Evolutionary conservation across 768 basidiomycete genomes (phyloP).

Genomic region (Pisolithus albus): DNA sequence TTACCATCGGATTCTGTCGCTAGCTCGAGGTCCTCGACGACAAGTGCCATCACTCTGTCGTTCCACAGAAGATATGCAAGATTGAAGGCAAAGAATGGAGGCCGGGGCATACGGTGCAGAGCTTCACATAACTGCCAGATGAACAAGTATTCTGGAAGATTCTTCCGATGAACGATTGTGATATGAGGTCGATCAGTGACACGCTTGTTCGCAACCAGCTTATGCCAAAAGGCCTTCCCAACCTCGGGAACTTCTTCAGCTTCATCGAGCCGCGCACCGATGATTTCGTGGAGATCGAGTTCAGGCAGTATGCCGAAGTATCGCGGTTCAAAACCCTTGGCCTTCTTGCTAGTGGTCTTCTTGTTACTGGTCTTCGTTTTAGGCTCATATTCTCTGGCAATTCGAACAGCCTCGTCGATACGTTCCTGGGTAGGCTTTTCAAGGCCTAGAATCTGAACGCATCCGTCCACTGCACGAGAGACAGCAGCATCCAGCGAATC

Average conservation of each 20-base stretch:
- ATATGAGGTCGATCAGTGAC: conserved; percentile 68
- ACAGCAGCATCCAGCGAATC: conserved; percentile 52
- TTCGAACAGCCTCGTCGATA: conserved; percentile 41
- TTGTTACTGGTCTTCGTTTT: conserved; percentile 20
- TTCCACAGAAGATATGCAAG: conserved; percentile 69
- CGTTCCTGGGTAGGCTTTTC: conserved; percentile 46
- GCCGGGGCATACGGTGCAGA: conserved; percentile 15
- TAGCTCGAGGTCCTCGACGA: conserved; percentile 53
- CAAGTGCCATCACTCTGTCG: conserved; percentile 71
- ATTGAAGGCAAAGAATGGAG: conserved; percentile 54
- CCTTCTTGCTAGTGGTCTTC: conserved; percentile 27
- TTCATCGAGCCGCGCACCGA: conserved; percentile 37
- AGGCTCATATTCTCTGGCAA: conserved; percentile 36
- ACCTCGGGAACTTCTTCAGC: conserved; percentile 25
- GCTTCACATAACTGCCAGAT: conserved; percentile 38
- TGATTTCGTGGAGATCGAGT: conserved; percentile 46
- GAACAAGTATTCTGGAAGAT: conserved; percentile 26
- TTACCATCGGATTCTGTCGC: conserved; percentile 25
- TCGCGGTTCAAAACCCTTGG: conserved; percentile 33
- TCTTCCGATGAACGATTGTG: conserved; percentile 72
- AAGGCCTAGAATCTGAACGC: conserved; percentile 50
- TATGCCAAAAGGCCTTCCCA: conserved; percentile 41
- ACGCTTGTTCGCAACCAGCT: conserved; percentile 39
- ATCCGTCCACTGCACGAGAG: conserved; percentile 49
- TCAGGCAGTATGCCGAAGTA: conserved; percentile 82